Evolutionary conservation across 352 stramenopile genomes (phyloP).

Genomic region (Phytophthora fragariaefolia): DNA sequence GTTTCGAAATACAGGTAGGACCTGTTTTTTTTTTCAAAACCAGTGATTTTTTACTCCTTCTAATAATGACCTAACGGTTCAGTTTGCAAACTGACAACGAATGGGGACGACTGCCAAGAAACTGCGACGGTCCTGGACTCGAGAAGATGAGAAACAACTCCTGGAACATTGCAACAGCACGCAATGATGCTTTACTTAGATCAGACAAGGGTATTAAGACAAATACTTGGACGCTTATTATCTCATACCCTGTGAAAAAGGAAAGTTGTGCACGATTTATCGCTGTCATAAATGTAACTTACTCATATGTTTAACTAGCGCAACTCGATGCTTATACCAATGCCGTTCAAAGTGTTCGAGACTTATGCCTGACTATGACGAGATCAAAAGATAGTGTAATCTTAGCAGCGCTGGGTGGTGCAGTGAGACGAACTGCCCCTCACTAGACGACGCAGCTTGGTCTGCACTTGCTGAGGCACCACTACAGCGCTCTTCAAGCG

Average conservation of each 20-base stretch:
- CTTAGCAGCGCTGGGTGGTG: conserved; percentile 11
- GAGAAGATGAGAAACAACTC: background rate
- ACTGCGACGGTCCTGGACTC: background rate
- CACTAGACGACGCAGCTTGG: conserved; percentile 13
- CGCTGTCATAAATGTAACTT: too few relatives aligned
- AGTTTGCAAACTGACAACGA: background rate
- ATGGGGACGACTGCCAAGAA: conserved; percentile 7
- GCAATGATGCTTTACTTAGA: conserved; percentile 9
- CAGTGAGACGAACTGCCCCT: conserved; percentile 6
- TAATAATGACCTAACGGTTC: background rate
- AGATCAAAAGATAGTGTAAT: background rate
- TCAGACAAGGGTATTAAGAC: conserved; percentile 17
- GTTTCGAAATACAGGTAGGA: conserved; percentile 7
- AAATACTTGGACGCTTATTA: conserved; percentile 7
- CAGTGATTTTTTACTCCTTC: too few relatives aligned
- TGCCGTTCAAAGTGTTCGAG: conserved; percentile 14
- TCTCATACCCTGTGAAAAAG: background rate
- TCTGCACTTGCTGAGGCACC: background rate
- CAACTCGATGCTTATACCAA: background rate
- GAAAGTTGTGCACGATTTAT: background rate
- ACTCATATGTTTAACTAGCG: background rate
- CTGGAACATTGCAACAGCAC: background rate
- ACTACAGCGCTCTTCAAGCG: conserved; percentile 11
- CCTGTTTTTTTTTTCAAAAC: too few relatives aligned
- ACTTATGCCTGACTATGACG: too few relatives aligned